Base-by-base conservation (phyloP, 768 basidiomycete genomes). In the Rhizopogon vulgaris region DNA sequence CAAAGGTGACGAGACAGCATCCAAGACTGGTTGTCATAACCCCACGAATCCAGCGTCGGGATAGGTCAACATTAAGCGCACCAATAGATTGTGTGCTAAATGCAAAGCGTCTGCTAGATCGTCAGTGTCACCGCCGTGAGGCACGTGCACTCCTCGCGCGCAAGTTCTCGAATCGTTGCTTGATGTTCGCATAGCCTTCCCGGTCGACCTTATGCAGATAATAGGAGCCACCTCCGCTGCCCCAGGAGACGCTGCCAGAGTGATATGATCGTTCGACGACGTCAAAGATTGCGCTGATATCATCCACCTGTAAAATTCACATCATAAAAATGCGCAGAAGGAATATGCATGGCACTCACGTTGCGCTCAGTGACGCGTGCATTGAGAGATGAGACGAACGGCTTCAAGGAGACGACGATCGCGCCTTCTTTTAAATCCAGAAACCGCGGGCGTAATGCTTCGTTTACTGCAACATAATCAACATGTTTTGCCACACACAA, bases 371-470 rank as follows among this genome's bases (percentile, higher is more conserved):
- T 91, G 52, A 96, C 74, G 36, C 89, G 82, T 39, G 84, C 86
- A 58, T 85, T 74, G 22, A 71, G 67, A 0, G 82, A 79, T 30
- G 85, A 79, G 51, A 94, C 85, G 56, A 91, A 96, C 1, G 93
- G 91, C 53, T 86, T 83, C 15, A 99, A 71, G 17, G 90, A 93
- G 36, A 98, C 80, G 42, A 99, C 88, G 43, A 84, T 84, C 0
- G 94, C 92, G 17, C 91, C 90, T 53, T 95, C 91, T 63, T 93
- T 96, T 54, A 98, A 73, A 63, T 99, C 96, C 50, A 99, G 73
- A 69, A 98, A 98, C 62, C 92, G 87, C 27, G 88, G 84, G 41
- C 88, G 78, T 14, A 99, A 71, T 1, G 84, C 81, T 62, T 91
- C 90, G 67, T 97, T 98, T 54, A 98, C 88, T 91, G 52, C 10